Evolutionary conservation across 176 grass and related monocot species (phyloP).

Genomic region (Dendrocalamus sinicus): DNA sequence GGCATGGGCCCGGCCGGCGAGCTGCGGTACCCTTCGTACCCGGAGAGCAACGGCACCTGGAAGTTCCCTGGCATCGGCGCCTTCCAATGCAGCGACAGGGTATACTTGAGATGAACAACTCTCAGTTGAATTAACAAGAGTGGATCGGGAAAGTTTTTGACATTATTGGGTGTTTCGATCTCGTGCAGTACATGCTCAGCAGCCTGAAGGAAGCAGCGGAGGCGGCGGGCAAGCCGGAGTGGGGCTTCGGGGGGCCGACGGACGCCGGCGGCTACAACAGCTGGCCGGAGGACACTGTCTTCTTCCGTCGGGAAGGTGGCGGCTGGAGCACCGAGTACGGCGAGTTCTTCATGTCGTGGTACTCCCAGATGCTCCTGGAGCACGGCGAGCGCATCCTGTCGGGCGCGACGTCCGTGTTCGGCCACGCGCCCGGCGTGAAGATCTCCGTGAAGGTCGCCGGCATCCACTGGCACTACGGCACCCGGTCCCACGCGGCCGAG

Average conservation of each 20-base stretch:
- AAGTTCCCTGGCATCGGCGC: conserved; percentile 76
- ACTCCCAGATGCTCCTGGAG: conserved; percentile 67
- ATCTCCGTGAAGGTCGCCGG: conserved; percentile 74
- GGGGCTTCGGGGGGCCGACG: conserved; percentile 53
- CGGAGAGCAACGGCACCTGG: conserved; percentile 69
- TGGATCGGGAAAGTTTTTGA: background rate
- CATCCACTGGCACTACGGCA: conserved; percentile 85
- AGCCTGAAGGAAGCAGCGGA: conserved; percentile 62
- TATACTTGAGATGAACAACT: conserved; percentile 5
- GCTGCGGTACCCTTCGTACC: conserved; percentile 87
- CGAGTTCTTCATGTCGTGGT: conserved; percentile 84
- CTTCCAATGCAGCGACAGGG: conserved; percentile 85
- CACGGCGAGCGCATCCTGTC: conserved; percentile 71
- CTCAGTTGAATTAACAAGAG: too few species aligned
- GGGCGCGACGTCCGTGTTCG: conserved; percentile 50
- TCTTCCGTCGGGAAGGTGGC: conserved; percentile 60
- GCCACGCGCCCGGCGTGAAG: background rate
- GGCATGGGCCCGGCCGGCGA: conserved; percentile 88
- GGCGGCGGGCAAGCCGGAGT: conserved; percentile 59
- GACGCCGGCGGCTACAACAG: conserved; percentile 72
- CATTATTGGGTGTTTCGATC: background rate
- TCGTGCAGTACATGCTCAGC: conserved; percentile 56
- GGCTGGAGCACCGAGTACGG: conserved; percentile 69
- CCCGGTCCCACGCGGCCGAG: conserved; percentile 66
- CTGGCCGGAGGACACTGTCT: conserved; percentile 68